Percentiles rank a stretch among this genome's conserved stretches.
Evolutionary conservation across 768 basidiomycete species (phyloP).

Genomic region (Rhizopogon vesiculosus): DNA sequence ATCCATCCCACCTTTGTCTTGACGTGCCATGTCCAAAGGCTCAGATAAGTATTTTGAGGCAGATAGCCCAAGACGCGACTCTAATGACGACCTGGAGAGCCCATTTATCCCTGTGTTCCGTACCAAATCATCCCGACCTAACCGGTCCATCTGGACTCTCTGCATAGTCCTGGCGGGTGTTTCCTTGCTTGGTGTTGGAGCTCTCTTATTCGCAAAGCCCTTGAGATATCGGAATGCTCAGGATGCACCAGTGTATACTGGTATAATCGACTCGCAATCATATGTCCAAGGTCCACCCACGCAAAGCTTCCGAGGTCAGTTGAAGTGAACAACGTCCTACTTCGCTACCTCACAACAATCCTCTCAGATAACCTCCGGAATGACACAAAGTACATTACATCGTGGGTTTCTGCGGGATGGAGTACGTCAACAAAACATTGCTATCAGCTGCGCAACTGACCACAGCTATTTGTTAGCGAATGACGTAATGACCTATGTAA

Average conservation of each 20-base stretch:
- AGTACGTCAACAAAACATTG: constrained; percentile 36
- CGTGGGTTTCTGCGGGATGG: constrained; percentile 78
- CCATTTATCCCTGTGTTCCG: constrained; percentile 2
- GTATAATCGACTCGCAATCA: background rate
- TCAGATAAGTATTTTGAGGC: constrained; percentile 3
- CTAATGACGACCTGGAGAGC: constrained; percentile 2
- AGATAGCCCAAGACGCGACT: background rate
- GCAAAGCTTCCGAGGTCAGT: constrained; percentile 48
- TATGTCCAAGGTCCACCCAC: constrained; percentile 48
- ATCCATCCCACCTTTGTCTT: background rate
- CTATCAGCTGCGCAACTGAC: background rate
- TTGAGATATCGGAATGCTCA: background rate
- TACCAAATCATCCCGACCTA: background rate
- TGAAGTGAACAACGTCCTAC: background rate
- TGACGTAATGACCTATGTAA: constrained; percentile 71
- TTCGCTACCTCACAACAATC: background rate
- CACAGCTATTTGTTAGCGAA: constrained; percentile 42
- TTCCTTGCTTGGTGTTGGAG: constrained; percentile 19
- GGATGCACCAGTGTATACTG: background rate
- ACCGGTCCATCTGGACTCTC: background rate
- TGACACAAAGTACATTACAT: constrained; percentile 62
- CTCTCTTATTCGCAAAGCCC: constrained; percentile 1
- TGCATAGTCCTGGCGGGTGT: constrained; percentile 20
- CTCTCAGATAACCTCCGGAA: constrained; percentile 54
- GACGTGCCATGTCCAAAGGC: constrained; percentile 2